These are phyloP conservation scores for Zea luxurians DNA, from an alignment of 176 grass and related monocot species.

Conservation along the genomic window DNA sequence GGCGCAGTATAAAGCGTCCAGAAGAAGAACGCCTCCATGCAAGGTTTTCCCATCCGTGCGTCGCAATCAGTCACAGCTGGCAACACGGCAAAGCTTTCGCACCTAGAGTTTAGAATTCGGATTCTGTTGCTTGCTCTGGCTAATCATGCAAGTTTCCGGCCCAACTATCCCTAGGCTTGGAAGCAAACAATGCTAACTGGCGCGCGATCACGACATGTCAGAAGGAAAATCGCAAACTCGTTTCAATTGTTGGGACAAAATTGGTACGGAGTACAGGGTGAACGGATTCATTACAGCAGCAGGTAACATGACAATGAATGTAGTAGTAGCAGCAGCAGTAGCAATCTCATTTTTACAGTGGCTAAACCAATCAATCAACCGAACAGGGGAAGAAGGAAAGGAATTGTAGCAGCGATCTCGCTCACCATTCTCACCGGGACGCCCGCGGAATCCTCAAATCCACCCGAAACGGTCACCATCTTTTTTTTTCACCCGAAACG, in stretches of 20 bases:
- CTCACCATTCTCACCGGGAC: background rate
- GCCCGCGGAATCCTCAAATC: conserved; percentile 8
- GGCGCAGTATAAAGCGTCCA: conserved; percentile 11
- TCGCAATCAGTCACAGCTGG: conserved; percentile 51
- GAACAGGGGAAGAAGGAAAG: conserved; percentile 6
- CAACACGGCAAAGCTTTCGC: conserved; percentile 34
- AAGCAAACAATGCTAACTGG: conserved; percentile 5
- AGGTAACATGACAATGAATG: conserved; percentile 12
- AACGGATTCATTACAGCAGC: conserved; percentile 23
- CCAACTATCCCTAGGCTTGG: background rate
- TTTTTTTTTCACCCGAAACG: no score
- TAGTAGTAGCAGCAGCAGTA: background rate
- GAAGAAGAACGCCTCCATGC: conserved; percentile 19
- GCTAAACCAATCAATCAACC: conserved; percentile 24
- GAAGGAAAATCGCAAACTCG: background rate
- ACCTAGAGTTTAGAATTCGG: conserved; percentile 10
- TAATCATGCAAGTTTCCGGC: conserved; percentile 32
- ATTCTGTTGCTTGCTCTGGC: conserved; percentile 3
- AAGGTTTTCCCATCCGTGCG: conserved; percentile 35
- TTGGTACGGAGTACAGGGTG: conserved; percentile 15
- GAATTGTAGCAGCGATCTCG: conserved; percentile 10
- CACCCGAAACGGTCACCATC: no score
- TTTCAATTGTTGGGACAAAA: conserved; percentile 42
- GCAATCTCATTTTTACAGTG: conserved; percentile 33
- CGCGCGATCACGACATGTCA: background rate